Evolutionary conservation across 2,329 filamentous ascomycete genomes (phyloP).

Genomic region (Epichloe baconii): DNA sequence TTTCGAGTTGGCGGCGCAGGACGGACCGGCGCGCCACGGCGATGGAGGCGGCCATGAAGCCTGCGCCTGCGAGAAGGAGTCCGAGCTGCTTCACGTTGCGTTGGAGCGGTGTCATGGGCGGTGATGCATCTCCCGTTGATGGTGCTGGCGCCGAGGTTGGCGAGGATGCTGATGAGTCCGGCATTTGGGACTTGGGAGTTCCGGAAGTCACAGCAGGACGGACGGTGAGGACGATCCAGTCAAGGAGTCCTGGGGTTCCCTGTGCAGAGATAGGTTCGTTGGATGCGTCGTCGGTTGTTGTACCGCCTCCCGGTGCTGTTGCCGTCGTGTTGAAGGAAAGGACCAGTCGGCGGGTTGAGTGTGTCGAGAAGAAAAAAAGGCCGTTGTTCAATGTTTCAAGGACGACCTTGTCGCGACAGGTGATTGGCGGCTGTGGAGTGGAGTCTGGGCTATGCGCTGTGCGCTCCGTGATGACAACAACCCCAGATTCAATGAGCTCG

Average conservation of each 20-base stretch:
- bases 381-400: too few species aligned
- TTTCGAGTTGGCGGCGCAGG: slow-evolving; percentile 43
- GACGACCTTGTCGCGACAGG: too few species aligned
- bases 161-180: slow-evolving; percentile 1
- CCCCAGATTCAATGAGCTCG: too few species aligned
- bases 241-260: neutral
- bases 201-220: neutral
- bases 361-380: too few species aligned
- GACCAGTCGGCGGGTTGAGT: too few species aligned
- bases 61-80: slow-evolving; percentile 60
- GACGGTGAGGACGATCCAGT: neutral
- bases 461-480: too few species aligned
- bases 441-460: too few species aligned
- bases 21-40: slow-evolving; percentile 61
- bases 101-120: slow-evolving; percentile 28
- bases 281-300: neutral
- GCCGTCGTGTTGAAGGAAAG: neutral
- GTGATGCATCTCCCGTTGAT: slow-evolving; percentile 7
- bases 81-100: slow-evolving; percentile 46
- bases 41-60: slow-evolving; percentile 62
- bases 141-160: slow-evolving; percentile 8
- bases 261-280: neutral
- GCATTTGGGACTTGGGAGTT: slow-evolving; percentile 2
- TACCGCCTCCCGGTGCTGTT: neutral
- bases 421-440: too few species aligned